These are phyloP conservation scores for Nemophila menziesii DNA, from an alignment of 257 asterid genomes.

Conservation along the genomic window DNA sequence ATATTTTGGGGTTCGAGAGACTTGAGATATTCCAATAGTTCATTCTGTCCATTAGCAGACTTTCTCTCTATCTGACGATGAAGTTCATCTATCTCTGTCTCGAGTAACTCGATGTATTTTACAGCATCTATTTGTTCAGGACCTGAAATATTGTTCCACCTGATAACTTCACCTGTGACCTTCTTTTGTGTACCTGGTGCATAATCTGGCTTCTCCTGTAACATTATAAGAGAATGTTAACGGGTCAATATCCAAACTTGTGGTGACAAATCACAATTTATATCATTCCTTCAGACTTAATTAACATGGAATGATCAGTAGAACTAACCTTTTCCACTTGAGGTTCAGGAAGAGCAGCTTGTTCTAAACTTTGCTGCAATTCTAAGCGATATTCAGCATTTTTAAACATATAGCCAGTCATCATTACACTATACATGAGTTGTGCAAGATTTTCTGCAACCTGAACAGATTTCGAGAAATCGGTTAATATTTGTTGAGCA, in stretches of 20 bases:
- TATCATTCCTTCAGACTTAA: too few species aligned
- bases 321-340: conserved; percentile 42
- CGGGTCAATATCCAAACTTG: conserved; percentile 6
- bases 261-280: not conserved
- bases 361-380: conserved; percentile 92
- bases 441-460: conserved; percentile 98
- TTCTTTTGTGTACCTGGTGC: conserved; percentile 96
- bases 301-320: conserved; percentile 3
- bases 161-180: conserved; percentile 86
- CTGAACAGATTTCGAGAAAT: conserved; percentile 23
- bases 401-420: conserved; percentile 98
- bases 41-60: conserved; percentile 61
- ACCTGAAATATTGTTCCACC: conserved; percentile 89
- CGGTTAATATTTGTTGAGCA: conserved; percentile 10
- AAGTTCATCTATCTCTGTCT: conserved; percentile 94
- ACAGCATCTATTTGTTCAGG: conserved; percentile 83
- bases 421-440: conserved; percentile 92
- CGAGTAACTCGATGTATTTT: conserved; percentile 91
- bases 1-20: conserved; percentile 94
- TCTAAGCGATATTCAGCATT: conserved; percentile 85
- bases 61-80: conserved; percentile 73
- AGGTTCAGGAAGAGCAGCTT: conserved; percentile 90
- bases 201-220: conserved; percentile 72
- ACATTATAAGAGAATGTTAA: conserved; percentile 14
- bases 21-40: conserved; percentile 76